Evolutionary conservation across 495 filamentous ascomycete genomes (phyloP).

Genomic region (Aspergillus hancockii): DNA sequence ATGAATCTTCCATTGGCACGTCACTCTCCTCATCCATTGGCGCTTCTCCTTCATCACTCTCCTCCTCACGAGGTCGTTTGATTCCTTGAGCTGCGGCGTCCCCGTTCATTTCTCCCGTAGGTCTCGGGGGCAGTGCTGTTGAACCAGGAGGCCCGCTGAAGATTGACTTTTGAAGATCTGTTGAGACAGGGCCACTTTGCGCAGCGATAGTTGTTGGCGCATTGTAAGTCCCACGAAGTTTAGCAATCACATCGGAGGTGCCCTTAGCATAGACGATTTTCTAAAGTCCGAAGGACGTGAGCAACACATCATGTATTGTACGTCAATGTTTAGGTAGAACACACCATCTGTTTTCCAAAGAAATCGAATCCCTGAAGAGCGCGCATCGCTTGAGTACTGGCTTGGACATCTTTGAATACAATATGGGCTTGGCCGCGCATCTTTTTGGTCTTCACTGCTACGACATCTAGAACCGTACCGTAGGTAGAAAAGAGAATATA

Average conservation of each 20-base stretch:
- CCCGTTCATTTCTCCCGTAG: slow-evolving; percentile 38
- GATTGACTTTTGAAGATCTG: slow-evolving; percentile 78
- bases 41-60: slow-evolving; percentile 66
- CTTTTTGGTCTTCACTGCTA: slow-evolving; percentile 80
- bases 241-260: slow-evolving; percentile 81
- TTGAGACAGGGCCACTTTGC: slow-evolving; percentile 55
- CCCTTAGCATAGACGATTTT: slow-evolving; percentile 86
- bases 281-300: slow-evolving; percentile 43
- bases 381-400: slow-evolving; percentile 87
- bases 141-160: slow-evolving; percentile 66
- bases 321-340: slow-evolving; percentile 25
- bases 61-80: slow-evolving; percentile 74
- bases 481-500: slow-evolving; percentile 95
- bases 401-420: slow-evolving; percentile 82
- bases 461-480: slow-evolving; percentile 91
- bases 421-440: slow-evolving; percentile 96
- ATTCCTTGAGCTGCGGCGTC: slow-evolving; percentile 38
- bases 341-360: slow-evolving; percentile 83
- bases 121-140: slow-evolving; percentile 41
- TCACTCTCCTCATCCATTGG: slow-evolving; percentile 73
- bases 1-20: slow-evolving; percentile 56
- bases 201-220: slow-evolving; percentile 54
- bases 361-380: slow-evolving; percentile 84
- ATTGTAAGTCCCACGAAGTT: slow-evolving; percentile 86
- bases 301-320: neutral